A percentile compares a stretch with the other conserved stretches of the same genome.
phyloP scores from a whole-genome alignment of 73 alveolate genomes.

The Effrenium voratum region DNA sequence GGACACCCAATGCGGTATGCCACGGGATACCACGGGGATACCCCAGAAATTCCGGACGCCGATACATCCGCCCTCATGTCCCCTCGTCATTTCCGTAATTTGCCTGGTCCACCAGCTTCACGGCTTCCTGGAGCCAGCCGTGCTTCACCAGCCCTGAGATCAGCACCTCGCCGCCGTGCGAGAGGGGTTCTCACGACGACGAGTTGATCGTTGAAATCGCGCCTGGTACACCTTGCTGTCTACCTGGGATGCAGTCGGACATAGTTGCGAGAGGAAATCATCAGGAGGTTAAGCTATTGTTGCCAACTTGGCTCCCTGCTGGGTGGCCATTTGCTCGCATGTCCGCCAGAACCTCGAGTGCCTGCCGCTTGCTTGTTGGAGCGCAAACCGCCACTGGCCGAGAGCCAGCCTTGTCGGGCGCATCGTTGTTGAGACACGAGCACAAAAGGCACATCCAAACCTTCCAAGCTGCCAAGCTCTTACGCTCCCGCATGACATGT shows the following conservation, averaged over 20 bases:
- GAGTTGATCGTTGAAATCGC: background rate
- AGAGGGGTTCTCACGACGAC: too few species aligned
- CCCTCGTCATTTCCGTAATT: too few species aligned
- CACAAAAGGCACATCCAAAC: slow-evolving; percentile 11
- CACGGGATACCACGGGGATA: too few species aligned
- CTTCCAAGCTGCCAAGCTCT: background rate
- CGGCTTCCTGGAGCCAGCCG: background rate
- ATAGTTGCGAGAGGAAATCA: background rate
- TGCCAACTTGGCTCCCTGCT: background rate
- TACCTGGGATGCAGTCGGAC: background rate
- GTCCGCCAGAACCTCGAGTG: background rate
- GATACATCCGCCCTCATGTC: too few species aligned
- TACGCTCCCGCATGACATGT: background rate
- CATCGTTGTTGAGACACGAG: background rate
- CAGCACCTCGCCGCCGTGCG: background rate
- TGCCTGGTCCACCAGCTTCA: slow-evolving; percentile 4
- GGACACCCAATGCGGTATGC: too few species aligned
- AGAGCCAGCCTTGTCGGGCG: background rate
- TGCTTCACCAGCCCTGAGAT: background rate
- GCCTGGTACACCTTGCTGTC: slow-evolving; percentile 21
- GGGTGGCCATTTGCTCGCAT: background rate
- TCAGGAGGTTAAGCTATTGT: background rate
- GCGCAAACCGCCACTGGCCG: background rate
- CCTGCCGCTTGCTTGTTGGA: slow-evolving; percentile 2
- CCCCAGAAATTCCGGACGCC: too few species aligned